phyloP scores from a whole-genome alignment of 371 early-diverging fungal species.

The Apophysomyces trapeziformis region DNA sequence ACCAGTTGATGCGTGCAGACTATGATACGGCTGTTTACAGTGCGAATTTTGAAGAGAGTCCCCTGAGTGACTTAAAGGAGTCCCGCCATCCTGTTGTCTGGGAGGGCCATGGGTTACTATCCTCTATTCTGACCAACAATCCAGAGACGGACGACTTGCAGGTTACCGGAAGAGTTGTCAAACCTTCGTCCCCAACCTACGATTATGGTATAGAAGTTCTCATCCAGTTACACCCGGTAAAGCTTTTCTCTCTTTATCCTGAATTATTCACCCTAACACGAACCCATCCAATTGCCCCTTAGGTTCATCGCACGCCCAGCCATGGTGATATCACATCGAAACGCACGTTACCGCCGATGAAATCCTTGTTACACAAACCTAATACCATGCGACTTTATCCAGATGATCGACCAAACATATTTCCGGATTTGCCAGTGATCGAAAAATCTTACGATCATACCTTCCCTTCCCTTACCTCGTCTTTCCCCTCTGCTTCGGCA shows the following conservation, averaged over 20 bases:
- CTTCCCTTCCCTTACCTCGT: constrained; percentile 20
- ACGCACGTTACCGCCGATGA: constrained; percentile 8
- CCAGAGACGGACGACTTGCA: constrained; percentile 2
- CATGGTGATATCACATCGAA: constrained; percentile 1
- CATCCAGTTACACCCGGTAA: constrained; percentile 39
- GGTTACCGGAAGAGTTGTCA: constrained; percentile 3
- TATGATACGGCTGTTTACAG: constrained; percentile 40
- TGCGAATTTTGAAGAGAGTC: constrained; percentile 43
- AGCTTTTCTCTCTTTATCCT: constrained; percentile 1
- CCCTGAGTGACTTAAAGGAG: constrained; percentile 32
- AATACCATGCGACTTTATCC: not conserved
- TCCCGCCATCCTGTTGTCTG: constrained; percentile 34
- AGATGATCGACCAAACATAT: constrained; percentile 7
- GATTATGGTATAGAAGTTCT: constrained; percentile 34
- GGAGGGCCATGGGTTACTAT: constrained; percentile 41
- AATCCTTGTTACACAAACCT: constrained; percentile 1
- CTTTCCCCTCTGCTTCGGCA: constrained; percentile 11
- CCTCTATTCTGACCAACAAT: constrained; percentile 26
- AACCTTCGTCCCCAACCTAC: constrained; percentile 11
- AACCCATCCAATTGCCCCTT: constrained; percentile 11
- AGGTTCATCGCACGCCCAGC: not conserved
- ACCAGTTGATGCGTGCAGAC: constrained; percentile 35
- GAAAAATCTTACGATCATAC: constrained; percentile 10
- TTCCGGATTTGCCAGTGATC: not conserved
- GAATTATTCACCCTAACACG: not conserved